A percentile compares a stretch with the other conserved stretches of the same genome.
These are phyloP conservation scores for Elaeagnus macrophylla DNA, from an alignment of 306 rosid genomes.

Conservation along the genomic window DNA sequence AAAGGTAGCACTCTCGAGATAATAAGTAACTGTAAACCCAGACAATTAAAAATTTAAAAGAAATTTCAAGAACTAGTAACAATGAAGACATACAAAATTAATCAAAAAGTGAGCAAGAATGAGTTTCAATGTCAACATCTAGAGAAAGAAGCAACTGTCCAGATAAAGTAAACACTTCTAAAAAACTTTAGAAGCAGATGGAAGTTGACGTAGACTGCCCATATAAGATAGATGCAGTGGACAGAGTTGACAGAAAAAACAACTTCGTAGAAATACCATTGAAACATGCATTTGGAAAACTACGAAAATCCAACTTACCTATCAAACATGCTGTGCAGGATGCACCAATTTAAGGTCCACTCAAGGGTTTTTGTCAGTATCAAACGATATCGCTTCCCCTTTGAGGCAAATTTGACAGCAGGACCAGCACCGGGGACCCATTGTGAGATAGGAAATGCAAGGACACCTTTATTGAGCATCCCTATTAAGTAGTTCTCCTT, in stretches of 20 bases:
- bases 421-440: conserved; percentile 96
- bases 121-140: not conserved
- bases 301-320: conserved; percentile 9
- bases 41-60: too few relatives aligned
- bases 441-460: conserved; percentile 80
- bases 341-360: conserved; percentile 89
- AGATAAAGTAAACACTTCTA: not conserved
- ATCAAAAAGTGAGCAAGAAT: not conserved
- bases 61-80: too few relatives aligned
- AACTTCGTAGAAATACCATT: too few relatives aligned
- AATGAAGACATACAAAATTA: too few relatives aligned
- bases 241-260: not conserved
- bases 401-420: conserved; percentile 30
- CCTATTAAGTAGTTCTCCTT: conserved; percentile 94
- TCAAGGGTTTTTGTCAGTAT: not conserved
- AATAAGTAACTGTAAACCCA: too few relatives aligned
- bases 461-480: conserved; percentile 88
- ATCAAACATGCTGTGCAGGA: not conserved
- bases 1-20: too few relatives aligned
- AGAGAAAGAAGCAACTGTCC: not conserved
- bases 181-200: not conserved
- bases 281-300: too few relatives aligned
- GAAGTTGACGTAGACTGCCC: not conserved
- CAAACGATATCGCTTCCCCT: not conserved
- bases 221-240: not conserved